Conservation (phyloP, 2,329 filamentous ascomycete species). For the Colletotrichum truncatum region DNA sequence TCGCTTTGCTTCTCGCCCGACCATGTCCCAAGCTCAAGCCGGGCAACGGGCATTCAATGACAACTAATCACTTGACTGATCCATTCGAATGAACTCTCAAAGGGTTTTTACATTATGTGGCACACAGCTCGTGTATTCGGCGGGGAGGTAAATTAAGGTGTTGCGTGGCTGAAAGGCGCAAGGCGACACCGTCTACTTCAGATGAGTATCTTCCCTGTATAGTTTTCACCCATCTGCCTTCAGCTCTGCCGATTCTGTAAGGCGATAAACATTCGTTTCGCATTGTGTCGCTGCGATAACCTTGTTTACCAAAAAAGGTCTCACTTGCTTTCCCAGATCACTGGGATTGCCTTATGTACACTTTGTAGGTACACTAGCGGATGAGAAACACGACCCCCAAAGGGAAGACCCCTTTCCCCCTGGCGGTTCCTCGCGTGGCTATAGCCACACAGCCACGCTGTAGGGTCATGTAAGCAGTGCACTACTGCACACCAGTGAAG, state of each 20-base stretch:
- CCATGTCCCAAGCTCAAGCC: constrained; percentile 11
- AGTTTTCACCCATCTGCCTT: constrained; percentile 1
- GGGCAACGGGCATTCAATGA: background rate
- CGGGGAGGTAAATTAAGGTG: background rate
- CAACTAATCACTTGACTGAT: background rate
- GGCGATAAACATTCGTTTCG: background rate
- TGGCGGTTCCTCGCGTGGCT: background rate
- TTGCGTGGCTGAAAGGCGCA: background rate
- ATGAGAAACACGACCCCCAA: constrained; percentile 1
- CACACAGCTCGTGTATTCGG: background rate
- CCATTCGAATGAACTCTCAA: background rate
- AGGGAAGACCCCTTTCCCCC: background rate
- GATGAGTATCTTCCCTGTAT: background rate
- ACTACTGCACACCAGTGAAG: background rate
- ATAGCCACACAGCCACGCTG: background rate
- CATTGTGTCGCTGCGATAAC: background rate
- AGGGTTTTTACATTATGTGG: background rate
- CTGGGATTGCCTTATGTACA: no score
- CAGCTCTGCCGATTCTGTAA: background rate
- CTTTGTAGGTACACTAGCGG: no score
- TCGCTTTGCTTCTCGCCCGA: background rate
- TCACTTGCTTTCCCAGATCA: background rate
- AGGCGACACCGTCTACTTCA: constrained; percentile 1
- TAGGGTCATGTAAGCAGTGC: no score
- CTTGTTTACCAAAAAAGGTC: background rate